Conservation (phyloP, 495 filamentous ascomycete genomes). For the Aspergillus heteromorphus region DNA sequence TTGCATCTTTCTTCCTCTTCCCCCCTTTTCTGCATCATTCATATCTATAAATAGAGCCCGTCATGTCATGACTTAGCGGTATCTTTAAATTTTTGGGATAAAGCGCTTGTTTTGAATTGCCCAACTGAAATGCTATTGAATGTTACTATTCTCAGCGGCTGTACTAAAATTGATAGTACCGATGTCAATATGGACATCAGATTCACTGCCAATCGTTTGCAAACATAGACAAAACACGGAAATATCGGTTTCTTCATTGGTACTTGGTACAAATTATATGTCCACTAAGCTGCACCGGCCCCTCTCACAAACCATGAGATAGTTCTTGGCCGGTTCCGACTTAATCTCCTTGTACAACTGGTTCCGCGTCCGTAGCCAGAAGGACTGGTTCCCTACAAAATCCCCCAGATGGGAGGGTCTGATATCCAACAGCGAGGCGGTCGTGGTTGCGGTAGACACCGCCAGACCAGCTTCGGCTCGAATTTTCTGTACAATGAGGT, state of each 20-base stretch:
- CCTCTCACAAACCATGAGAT: constrained; percentile 46
- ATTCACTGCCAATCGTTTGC: too few relatives aligned
- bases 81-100: too few relatives aligned
- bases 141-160: too few relatives aligned
- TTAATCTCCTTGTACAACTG: constrained; percentile 39
- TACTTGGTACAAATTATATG: constrained; percentile 17
- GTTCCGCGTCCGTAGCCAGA: constrained; percentile 50
- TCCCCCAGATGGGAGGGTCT: constrained; percentile 43
- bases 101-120: too few relatives aligned
- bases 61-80: too few relatives aligned
- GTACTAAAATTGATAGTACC: too few relatives aligned
- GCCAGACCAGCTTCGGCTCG: constrained; percentile 35
- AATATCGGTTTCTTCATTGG: not conserved
- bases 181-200: too few relatives aligned
- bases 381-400: constrained; percentile 44
- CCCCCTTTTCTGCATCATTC: too few relatives aligned
- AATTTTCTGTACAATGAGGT: constrained; percentile 33
- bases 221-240: not conserved
- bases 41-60: too few relatives aligned
- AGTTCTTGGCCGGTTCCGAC: constrained; percentile 34
- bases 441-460: constrained; percentile 31
- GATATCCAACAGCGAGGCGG: constrained; percentile 35
- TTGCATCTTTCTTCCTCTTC: too few relatives aligned
- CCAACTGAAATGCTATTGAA: too few relatives aligned
- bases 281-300: constrained; percentile 43